Conservation (phyloP, 306 rosid species). For the Delonix regia region DNA sequence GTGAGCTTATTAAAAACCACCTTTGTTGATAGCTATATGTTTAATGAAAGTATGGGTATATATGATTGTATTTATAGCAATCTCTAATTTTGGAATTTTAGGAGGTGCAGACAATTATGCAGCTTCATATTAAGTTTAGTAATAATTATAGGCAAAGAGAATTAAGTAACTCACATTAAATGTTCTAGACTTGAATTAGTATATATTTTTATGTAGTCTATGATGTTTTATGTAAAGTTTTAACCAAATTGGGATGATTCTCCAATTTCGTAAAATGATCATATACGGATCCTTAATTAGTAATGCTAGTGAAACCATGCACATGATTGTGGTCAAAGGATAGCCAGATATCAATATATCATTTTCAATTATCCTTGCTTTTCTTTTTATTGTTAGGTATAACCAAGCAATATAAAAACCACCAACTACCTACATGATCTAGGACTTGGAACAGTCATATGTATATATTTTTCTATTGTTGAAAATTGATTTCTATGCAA, state of each 20-base stretch:
- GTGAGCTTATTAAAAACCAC: constrained; percentile 42
- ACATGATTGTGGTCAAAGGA: background rate
- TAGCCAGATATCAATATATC: background rate
- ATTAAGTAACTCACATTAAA: background rate
- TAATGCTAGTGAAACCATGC: background rate
- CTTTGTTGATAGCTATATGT: background rate
- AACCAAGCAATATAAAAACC: background rate
- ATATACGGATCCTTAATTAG: background rate
- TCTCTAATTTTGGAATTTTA: background rate
- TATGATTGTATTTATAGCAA: background rate
- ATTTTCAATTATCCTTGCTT: background rate
- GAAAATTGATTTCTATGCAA: background rate
- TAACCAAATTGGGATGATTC: background rate
- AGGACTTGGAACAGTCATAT: background rate
- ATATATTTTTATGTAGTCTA: background rate
- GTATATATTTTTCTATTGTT: background rate
- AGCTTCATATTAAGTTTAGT: background rate
- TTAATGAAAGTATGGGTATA: background rate
- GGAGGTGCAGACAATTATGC: background rate
- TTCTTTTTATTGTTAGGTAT: background rate
- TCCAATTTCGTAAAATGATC: background rate
- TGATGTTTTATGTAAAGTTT: background rate
- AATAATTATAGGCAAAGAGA: background rate
- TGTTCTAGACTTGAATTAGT: background rate
- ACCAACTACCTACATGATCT: background rate